phyloP scores from a whole-genome alignment of 805 yeast genomes.

The Ogataea neopini region DNA sequence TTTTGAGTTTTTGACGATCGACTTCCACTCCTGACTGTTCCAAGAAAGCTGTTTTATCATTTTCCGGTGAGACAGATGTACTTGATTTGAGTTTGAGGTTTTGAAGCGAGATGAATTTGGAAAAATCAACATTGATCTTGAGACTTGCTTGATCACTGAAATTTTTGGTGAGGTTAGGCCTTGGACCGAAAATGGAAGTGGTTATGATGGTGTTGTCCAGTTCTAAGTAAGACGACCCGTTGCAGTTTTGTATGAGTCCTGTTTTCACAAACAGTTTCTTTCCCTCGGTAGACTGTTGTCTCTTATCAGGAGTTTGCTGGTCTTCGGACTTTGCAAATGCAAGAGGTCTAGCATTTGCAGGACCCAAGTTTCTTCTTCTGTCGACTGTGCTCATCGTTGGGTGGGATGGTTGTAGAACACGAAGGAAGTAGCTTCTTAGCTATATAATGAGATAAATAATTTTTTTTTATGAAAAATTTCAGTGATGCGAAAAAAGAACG shows the following conservation, averaged over 20 bases:
- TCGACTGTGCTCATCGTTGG: conserved; percentile 50
- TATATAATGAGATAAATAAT: background rate
- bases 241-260: conserved; percentile 67
- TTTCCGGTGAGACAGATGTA: background rate
- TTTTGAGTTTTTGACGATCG: conserved; percentile 14
- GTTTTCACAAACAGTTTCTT: conserved; percentile 54
- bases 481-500: conserved; percentile 1
- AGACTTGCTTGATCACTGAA: conserved; percentile 36
- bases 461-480: background rate
- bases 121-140: conserved; percentile 40
- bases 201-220: conserved; percentile 59
- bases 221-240: conserved; percentile 84
- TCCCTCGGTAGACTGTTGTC: conserved; percentile 7
- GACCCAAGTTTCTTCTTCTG: conserved; percentile 86
- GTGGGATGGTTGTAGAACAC: too few relatives aligned
- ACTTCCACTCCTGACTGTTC: conserved; percentile 32
- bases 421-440: too few relatives aligned
- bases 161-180: conserved; percentile 52
- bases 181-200: conserved; percentile 83
- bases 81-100: conserved; percentile 39
- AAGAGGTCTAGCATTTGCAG: conserved; percentile 61
- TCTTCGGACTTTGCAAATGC: conserved; percentile 34
- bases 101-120: conserved; percentile 41
- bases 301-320: conserved; percentile 20
- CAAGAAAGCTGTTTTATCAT: conserved; percentile 41